Base-by-base conservation (phyloP, 805 yeast genomes). In the Saturnispora mendoncae region DNA sequence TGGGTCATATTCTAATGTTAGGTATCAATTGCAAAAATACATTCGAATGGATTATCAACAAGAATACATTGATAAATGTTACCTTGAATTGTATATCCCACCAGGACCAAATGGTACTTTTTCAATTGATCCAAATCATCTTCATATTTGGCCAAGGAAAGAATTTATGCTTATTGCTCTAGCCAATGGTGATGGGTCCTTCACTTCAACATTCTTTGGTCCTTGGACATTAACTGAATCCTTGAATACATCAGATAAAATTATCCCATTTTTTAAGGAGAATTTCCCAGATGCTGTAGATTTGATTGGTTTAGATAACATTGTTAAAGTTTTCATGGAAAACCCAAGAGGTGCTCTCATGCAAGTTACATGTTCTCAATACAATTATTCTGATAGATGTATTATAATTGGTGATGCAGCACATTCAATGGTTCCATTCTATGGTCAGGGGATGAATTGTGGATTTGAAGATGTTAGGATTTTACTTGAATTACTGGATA, bases 341-440 rank as follows among this genome's bases (percentile, higher is more conserved):
- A 72, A 82, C 51, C 95, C 94, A 3, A 68, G 79, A 39, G 92
- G 94, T 3, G 68, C 87, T n/a, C 67, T 88, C 34, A 69, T 87
- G 64, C 85, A 84, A 46, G 71, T 84, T 6, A 71, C 71, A 36
- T 80, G 84, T 50, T 63, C 64, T 38, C 86, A 90, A 2, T 88
- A 85, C 61, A 75, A 84, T 54, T 70, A 67, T 35, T 58, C 67
- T 32, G 83, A 78, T 36, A 72, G 73, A 43, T 78, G 78, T 13
- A 64, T 88, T 8, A 62, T 88, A 10, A 62, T 88, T 23, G 97
- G 97, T 5, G 97, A 88, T 58, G 95, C 97, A 1, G 94, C 97
- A 0, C 97, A 88, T 62, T 77, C 92, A 23, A 88, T 87, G 95
- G 97, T 88, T 5, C 97, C 97, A n/a, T 88, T 88, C 59, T 88